Base-by-base conservation (phyloP, 2,329 filamentous ascomycete genomes). In the Stagonosporopsis cucurbitacearum region DNA sequence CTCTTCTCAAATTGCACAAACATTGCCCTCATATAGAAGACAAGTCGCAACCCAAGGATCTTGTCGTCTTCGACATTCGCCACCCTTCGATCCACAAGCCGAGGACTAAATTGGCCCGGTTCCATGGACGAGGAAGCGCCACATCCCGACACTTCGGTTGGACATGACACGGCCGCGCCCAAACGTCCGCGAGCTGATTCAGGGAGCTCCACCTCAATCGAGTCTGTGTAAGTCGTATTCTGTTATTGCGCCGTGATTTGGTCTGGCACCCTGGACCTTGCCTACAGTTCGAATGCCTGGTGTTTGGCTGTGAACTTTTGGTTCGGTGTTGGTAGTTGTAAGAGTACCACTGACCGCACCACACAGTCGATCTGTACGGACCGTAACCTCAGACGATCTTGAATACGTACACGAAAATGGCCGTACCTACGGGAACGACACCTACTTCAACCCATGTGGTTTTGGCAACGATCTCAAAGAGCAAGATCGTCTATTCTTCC, bases 361-460 rank as follows among this genome's bases (percentile, higher is more conserved):
- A 36, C 35, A 32, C 62, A 75, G 72, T 55, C 66, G 64, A 45
- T 76, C 74, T 41, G 72, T 71, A 28, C 73, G 73, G 25, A 74
- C 71, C n/a, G 46, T 77, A 25, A 65, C 75, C 46, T 75, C 71
- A 37, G 80, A 82, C 42, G 77, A 79, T 58, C 77, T 88, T 28
- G 81, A 86, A 66, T 83, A 84, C 60, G 77, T 84, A 50, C 77
- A 82, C 57, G 85, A 88, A 59, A 83, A 89, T 72, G 84, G 81
- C 39, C 83, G 87, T 20, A 81, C 75, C 23, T 83, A 87, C 61
- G 87, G 86, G 67, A 86, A 87, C 65, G 78, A 82, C 30, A 79
- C 80, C 30, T 89, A 88, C 66, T 86, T 80, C 69, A 86, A 88
- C 81, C 87, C 87, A 13, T 88, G 88, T 69, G 47, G 57, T 15